Base-by-base conservation (phyloP, 176 grass and related monocot genomes). In the Musa troglodytarum region DNA sequence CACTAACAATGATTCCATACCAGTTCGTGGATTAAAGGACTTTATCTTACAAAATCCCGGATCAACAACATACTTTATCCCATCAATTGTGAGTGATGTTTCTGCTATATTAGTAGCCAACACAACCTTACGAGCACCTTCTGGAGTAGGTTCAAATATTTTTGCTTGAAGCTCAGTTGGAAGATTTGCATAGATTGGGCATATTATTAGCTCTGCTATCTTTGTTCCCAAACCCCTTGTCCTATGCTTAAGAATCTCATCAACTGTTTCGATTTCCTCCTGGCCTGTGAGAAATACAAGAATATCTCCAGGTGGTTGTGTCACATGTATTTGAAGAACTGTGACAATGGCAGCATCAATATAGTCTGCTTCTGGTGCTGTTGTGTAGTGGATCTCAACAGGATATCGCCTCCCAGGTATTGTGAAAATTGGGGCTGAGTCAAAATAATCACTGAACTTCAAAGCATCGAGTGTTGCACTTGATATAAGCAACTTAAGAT, bases 21-120 rank as follows among this genome's bases (percentile, higher is more conserved):
- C 88, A 1, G 90, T 98, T 20, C 94, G 86, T 23, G 94, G 94
- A 73, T 93, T 93, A 61, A 90, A 93, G 71, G 90, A 98, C 54
- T 91, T 98, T 61, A 98, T 91, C 66, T 98, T 98, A 72, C 86
- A 92, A 83, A 93, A 98, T 53, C 94, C 94, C 53, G 94, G 94
- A 85, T 98, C 94, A 23, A 93, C 77, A 50, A 98, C 94, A 85
- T 93, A 97, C 17, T 93, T 93, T 73, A 93, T 98, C 66, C 94
- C 90, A 88, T 98, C 94, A 73, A 93, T 98, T 50, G 94, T 98
- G 23, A 98, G 84, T 26, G 94, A 98, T 53, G 90, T 98, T 71
- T 98, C 88, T 20, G 94, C 94, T 74, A 98, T 98, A 58, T 98
- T 98, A 64, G 94, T 98, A 56, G 90, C 90, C 75, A 93, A 83